phyloP scores from a whole-genome alignment of 768 basidiomycete species.

The Termitomyces titanicus region DNA sequence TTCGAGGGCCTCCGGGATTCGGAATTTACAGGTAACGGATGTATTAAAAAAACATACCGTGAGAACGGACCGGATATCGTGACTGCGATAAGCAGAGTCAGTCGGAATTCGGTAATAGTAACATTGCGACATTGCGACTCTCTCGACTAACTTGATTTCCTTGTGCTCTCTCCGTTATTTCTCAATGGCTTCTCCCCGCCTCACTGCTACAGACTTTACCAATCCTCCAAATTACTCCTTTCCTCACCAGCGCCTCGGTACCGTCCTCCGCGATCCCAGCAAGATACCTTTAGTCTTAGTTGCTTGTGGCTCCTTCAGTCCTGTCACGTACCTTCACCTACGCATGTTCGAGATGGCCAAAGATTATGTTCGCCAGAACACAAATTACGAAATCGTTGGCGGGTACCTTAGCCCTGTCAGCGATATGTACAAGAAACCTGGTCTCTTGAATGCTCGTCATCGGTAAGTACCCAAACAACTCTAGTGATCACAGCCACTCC shows the following conservation, averaged over 20 bases:
- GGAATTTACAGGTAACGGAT: too few species aligned
- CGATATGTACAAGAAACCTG: constrained; percentile 96
- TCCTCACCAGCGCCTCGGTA: constrained; percentile 59
- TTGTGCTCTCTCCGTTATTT: constrained; percentile 9
- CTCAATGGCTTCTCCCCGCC: constrained; percentile 22
- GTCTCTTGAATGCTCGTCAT: constrained; percentile 82
- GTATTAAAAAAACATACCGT: background rate
- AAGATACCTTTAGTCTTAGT: constrained; percentile 92
- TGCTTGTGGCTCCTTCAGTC: constrained; percentile 97
- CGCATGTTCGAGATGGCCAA: constrained; percentile 99
- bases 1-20: background rate
- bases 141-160: constrained; percentile 4
- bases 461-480: constrained; percentile 56
- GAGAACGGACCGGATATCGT: constrained; percentile 3
- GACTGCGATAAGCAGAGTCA: constrained; percentile 1
- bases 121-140: constrained; percentile 5
- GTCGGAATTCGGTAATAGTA: constrained; percentile 1
- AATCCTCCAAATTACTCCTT: constrained; percentile 68
- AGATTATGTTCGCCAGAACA: constrained; percentile 91
- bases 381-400: constrained; percentile 89
- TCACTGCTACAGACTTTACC: constrained; percentile 46
- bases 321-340: constrained; percentile 95
- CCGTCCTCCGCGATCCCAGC: constrained; percentile 50
- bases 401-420: constrained; percentile 96
- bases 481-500: background rate